Evolutionary conservation across 2,329 filamentous ascomycete genomes (phyloP).

Genomic region (Cytospora piceae): DNA sequence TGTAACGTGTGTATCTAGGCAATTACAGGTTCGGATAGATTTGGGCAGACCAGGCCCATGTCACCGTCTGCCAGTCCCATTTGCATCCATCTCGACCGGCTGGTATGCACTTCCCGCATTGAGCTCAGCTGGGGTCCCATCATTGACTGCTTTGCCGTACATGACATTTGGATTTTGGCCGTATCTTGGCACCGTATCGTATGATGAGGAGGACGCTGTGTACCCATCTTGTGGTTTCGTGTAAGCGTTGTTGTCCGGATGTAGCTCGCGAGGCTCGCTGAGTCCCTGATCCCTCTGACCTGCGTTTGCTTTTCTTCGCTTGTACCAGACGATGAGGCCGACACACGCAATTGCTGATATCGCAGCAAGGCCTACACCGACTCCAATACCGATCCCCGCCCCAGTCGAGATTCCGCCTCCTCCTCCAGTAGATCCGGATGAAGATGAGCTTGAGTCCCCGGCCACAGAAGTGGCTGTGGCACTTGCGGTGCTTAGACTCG

Average conservation of each 20-base stretch:
- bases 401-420: constrained; percentile 12
- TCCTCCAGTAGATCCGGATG: neutral
- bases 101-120: neutral
- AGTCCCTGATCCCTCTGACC: neutral
- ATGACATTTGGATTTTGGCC: neutral
- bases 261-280: too few relatives aligned
- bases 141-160: neutral
- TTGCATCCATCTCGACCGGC: neutral
- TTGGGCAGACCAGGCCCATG: neutral
- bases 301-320: neutral
- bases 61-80: neutral
- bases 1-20: too few relatives aligned
- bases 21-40: too few relatives aligned
- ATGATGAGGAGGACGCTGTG: neutral
- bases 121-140: constrained; percentile 7
- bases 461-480: neutral
- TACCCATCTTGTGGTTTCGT: neutral
- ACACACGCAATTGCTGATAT: constrained; percentile 18
- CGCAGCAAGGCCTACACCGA: constrained; percentile 13
- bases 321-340: constrained; percentile 10
- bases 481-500: neutral
- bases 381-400: constrained; percentile 11
- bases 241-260: neutral
- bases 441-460: neutral
- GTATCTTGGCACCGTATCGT: neutral